phyloP scores from a whole-genome alignment of 1,139 yeast species.

The Suhomyces maxii region DNA sequence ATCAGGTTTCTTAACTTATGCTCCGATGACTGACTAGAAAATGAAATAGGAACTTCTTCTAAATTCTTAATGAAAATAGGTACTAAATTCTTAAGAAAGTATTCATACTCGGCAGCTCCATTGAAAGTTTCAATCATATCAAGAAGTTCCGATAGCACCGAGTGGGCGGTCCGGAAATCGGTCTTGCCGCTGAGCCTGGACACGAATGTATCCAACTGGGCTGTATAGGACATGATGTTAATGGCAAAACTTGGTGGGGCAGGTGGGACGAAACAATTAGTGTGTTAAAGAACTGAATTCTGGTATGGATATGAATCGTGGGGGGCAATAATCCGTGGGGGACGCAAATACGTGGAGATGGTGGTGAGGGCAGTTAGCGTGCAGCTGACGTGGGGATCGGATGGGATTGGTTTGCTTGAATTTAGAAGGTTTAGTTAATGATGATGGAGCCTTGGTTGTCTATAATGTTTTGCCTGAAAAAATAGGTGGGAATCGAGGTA shows the following conservation, averaged over 20 bases:
- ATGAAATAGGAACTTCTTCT: slow-evolving; percentile 70
- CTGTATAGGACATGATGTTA: slow-evolving; percentile 29
- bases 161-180: slow-evolving; percentile 61
- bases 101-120: slow-evolving; percentile 75
- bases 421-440: too few species aligned
- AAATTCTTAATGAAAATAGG: slow-evolving; percentile 64
- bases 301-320: too few species aligned
- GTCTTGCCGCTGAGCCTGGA: slow-evolving; percentile 54
- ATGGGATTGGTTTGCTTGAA: too few species aligned
- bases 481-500: slow-evolving; percentile 15
- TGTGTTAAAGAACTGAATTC: too few species aligned
- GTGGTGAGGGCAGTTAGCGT: background rate
- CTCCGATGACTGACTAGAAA: slow-evolving; percentile 60
- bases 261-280: background rate
- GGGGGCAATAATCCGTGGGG: background rate
- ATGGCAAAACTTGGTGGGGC: background rate
- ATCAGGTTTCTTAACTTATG: slow-evolving; percentile 74
- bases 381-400: background rate
- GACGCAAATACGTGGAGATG: background rate
- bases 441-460: too few species aligned
- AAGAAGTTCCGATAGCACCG: slow-evolving; percentile 75
- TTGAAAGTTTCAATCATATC: slow-evolving; percentile 85
- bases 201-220: slow-evolving; percentile 61
- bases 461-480: background rate
- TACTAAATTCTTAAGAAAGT: slow-evolving; percentile 59